Base-by-base conservation (phyloP, 371 early-diverging fungal species). In the Mucor saturninus region DNA sequence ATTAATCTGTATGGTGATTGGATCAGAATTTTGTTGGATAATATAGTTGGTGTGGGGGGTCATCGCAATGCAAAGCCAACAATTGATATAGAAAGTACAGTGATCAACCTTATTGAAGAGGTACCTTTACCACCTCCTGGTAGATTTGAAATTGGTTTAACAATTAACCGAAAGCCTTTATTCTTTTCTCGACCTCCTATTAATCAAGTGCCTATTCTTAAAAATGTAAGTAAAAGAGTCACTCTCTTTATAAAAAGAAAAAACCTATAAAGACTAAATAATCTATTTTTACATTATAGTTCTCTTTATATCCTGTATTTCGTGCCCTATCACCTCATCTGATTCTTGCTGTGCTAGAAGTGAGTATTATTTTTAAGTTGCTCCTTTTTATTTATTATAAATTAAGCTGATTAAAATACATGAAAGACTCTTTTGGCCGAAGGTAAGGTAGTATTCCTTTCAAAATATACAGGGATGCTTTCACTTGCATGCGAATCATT, bases 41-140 rank as follows among this genome's bases (percentile, higher is more conserved):
- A 86, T 3, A 79, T 87, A 21, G 79, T 86, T 5, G 89, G 87
- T 8, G 86, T 84, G 2, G 75, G 79, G 6, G 83, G 83, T 2
- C 68, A 75, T n/a, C 72, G 76, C 49, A 73, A 76, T 60, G 30
- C 15, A 49, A 58, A 63, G 21, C 64, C 62, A 14, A 63, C 76
- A 2, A 56, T 85, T 15, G 72, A 82, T 35, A 74, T 87, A 21
- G 82, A 86, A 65, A 81, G 80, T 43, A 75, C 88, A 40, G 77
- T 93, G 4, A 73, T 79, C 29, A 93, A 93, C 56, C 63, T 94
- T 26, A 81, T 94, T 26, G 81, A 87, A 54, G 92, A 94, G 56
- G 82, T 93, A 10, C 90, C 87, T 35, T 62, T 92, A 29, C 94
- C 94, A 26, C 93, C 94, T 11, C 91, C 92, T 45, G 94, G 94